Base-by-base conservation (phyloP, 1,284 basidiomycete species). In the Ceratobasidium sp. region DNA sequence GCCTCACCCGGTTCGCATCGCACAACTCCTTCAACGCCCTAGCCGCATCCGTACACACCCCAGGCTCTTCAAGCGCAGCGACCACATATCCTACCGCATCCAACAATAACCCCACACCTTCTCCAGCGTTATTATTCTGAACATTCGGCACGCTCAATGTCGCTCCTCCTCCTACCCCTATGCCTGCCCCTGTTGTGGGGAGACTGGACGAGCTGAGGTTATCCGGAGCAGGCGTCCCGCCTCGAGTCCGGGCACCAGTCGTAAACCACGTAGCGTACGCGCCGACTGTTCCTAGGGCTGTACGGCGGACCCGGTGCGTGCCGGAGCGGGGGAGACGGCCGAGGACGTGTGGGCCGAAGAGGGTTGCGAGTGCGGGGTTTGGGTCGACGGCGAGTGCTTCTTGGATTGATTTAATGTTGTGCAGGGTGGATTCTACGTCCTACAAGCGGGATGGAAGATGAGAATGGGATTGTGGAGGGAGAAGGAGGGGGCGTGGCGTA, bases 381-480 rank as follows among this genome's bases (percentile, higher is more conserved):
- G 89, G 87, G 54, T 92, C 91, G 11, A 94, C 81, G 18, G 94
- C 92, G 2, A 96, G 85, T 0, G 93, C 93, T 83, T 97, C 95
- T 78, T 95, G 92, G 3, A 95, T 86, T 16, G 91, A 91, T 82
- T 91, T 89, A 46, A 96, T 86, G 77, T 92, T 95, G 79, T 95
- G 92, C 4, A 96, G 80, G 0, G 90, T 90, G 0, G 91, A 92
- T 82, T 97, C 95, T 47, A 95, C 85, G 76, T 93, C 89, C 92
- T 95, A 74, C 47, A 47, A 63, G 3, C 69, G 46, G 47, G 46
- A 16, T 8, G 72, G 28, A 74, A 46, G 55, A 58, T 16, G 14
- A 55, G 41, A 44, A 32, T 21, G 47, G 14, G 44, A 3, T 26
- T 9, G 46, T 28, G 28, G 49, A 46, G 43, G 41, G 14, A 1